Evolutionary conservation across 805 yeast species (phyloP).

Genomic region (Saccharomycopsis microspora): DNA sequence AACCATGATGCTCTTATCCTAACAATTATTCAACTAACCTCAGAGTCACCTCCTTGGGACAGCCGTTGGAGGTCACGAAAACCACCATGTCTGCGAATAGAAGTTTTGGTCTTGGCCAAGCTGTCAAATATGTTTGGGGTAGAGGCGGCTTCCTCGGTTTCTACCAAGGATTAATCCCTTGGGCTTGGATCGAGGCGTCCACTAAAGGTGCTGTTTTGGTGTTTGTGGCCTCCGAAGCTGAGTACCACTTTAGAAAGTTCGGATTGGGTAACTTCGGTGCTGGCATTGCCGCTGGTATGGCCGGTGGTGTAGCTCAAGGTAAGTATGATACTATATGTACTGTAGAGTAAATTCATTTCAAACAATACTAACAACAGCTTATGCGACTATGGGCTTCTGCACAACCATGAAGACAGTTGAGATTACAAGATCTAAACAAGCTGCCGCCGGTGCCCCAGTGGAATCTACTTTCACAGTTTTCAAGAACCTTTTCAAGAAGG

Average conservation of each 20-base stretch:
- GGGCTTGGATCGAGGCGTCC: conserved; percentile 99
- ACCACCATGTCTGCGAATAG: conserved; percentile 99
- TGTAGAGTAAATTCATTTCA: conserved; percentile 30
- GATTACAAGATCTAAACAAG: conserved; percentile 82
- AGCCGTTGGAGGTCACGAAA: conserved; percentile 90
- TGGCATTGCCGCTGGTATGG: conserved; percentile 92
- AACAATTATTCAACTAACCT: not conserved
- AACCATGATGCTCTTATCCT: not conserved
- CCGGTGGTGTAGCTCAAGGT: conserved; percentile 87
- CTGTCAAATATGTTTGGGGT: conserved; percentile 72
- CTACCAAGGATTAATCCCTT: conserved; percentile 95
- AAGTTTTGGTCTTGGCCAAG: conserved; percentile 50
- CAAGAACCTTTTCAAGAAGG: conserved; percentile 68
- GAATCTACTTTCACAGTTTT: conserved; percentile 80
- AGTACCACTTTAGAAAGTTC: conserved; percentile 53
- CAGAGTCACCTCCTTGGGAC: conserved; percentile 83
- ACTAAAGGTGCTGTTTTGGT: conserved; percentile 95
- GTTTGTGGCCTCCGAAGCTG: conserved; percentile 88
- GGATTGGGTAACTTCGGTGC: conserved; percentile 66
- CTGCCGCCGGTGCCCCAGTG: conserved; percentile 52
- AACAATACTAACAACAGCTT: conserved; percentile 32
- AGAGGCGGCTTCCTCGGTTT: conserved; percentile 90
- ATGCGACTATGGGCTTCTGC: conserved; percentile 94
- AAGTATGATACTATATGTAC: conserved; percentile 32
- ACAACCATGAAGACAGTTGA: conserved; percentile 99